phyloP scores from a whole-genome alignment of 768 basidiomycete species.

The Rhodotorula babjevae region DNA sequence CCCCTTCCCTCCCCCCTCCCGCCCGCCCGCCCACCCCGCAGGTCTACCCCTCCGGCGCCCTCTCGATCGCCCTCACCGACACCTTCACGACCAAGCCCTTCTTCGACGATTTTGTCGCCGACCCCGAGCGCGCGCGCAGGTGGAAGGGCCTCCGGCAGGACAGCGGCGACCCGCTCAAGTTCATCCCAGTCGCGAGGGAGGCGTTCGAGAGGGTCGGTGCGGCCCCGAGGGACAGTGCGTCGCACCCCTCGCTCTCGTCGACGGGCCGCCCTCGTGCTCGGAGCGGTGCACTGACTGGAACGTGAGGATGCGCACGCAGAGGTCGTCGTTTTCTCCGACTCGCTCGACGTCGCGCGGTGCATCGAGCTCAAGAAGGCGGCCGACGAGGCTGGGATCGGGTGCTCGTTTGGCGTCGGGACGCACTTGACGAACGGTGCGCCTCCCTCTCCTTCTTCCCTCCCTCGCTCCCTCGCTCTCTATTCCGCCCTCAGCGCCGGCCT shows the following conservation, averaged over 20 bases:
- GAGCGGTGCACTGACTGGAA: neutral
- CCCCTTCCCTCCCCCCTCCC: no score
- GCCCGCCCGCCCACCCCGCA: slow-evolving; percentile 11
- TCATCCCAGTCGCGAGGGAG: slow-evolving; percentile 66
- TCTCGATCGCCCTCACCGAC: slow-evolving; percentile 79
- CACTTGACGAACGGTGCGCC: slow-evolving; percentile 54
- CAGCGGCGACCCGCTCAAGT: slow-evolving; percentile 82
- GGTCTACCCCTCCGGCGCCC: slow-evolving; percentile 47
- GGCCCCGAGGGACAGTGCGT: slow-evolving; percentile 55
- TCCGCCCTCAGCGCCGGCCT: no score
- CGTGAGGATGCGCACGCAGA: slow-evolving; percentile 43
- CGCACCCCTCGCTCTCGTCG: neutral
- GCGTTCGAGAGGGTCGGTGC: slow-evolving; percentile 69
- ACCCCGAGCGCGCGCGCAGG: slow-evolving; percentile 58
- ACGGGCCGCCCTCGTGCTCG: neutral
- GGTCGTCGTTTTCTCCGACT: slow-evolving; percentile 77
- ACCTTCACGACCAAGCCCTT: slow-evolving; percentile 86
- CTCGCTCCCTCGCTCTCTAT: no score
- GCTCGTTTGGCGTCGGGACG: slow-evolving; percentile 90
- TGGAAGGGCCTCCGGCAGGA: slow-evolving; percentile 90
- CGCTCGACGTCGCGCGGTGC: slow-evolving; percentile 66
- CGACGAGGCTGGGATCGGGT: slow-evolving; percentile 64
- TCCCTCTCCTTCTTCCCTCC: neutral
- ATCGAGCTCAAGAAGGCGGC: slow-evolving; percentile 66
- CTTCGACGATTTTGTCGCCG: slow-evolving; percentile 62